Conservation (phyloP, 2,329 filamentous ascomycete genomes). For the Fusarium coffeatum region DNA sequence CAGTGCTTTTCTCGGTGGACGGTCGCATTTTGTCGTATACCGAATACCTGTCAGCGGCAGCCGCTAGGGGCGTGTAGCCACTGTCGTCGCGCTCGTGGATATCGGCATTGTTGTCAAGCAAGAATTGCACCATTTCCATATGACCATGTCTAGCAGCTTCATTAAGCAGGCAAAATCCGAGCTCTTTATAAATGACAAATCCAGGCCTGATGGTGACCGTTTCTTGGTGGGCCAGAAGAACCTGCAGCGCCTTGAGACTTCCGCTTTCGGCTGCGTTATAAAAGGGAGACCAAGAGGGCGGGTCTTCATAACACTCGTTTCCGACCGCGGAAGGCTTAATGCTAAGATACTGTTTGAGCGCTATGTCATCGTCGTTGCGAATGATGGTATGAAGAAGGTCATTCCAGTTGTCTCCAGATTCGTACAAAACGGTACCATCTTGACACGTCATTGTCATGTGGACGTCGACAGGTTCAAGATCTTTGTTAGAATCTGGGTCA, state of each 20-base stretch:
- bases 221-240: not conserved
- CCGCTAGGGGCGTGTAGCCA: rapidly evolving
- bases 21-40: too few relatives aligned
- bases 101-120: not conserved
- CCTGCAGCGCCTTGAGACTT: not conserved
- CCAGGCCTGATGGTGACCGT: not conserved
- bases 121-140: not conserved
- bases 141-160: not conserved
- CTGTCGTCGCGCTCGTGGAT: not conserved
- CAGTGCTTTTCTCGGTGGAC: not conserved
- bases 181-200: rapidly evolving
- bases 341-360: not conserved
- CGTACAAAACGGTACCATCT: not conserved
- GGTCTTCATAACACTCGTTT: not conserved
- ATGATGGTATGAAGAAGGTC: not conserved
- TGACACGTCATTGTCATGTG: not conserved
- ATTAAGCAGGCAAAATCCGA: not conserved
- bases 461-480: rapidly evolving
- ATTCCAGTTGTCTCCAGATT: rapidly evolving
- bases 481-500: not conserved
- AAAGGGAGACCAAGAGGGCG: not conserved
- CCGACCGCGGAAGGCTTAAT: rapidly evolving
- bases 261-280: rapidly evolving
- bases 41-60: not conserved
- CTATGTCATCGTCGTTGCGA: not conserved